phyloP scores from a whole-genome alignment of 768 basidiomycete genomes.

The Lactifluus rugatus region DNA sequence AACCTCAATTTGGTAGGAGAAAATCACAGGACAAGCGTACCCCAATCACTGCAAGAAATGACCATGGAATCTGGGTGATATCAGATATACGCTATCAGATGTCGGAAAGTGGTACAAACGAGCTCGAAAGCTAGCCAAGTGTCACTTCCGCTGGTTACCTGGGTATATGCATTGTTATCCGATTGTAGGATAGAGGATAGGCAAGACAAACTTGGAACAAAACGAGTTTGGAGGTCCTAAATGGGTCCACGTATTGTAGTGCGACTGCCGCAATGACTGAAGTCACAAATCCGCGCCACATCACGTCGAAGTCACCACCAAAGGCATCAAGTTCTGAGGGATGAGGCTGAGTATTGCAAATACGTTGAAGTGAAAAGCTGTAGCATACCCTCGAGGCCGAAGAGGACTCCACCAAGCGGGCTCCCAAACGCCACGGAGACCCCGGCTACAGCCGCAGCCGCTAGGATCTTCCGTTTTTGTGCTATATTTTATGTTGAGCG shows the following conservation, averaged over 20 bases:
- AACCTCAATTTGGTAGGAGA: background rate
- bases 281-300: conserved; percentile 85
- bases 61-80: conserved; percentile 54
- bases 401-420: conserved; percentile 77
- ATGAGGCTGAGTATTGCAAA: background rate
- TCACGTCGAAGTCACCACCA: conserved; percentile 63
- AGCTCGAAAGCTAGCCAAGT: conserved; percentile 68
- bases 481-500: conserved; percentile 30
- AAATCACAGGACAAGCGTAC: conserved; percentile 28
- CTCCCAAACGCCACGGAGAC: conserved; percentile 86
- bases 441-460: conserved; percentile 77
- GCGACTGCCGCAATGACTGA: conserved; percentile 81
- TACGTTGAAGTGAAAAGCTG: background rate
- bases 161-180: background rate
- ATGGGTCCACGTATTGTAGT: conserved; percentile 77
- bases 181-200: background rate
- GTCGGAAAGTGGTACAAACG: conserved; percentile 29
- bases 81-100: background rate
- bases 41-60: conserved; percentile 51
- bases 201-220: conserved; percentile 50
- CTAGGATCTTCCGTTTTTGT: conserved; percentile 71
- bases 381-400: conserved; percentile 59
- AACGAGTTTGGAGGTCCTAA: conserved; percentile 76
- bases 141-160: conserved; percentile 50
- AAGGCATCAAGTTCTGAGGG: conserved; percentile 54